These are phyloP conservation scores for Sungouiella blattae DNA, from an alignment of 805 yeast genomes.

Conservation along the genomic window DNA sequence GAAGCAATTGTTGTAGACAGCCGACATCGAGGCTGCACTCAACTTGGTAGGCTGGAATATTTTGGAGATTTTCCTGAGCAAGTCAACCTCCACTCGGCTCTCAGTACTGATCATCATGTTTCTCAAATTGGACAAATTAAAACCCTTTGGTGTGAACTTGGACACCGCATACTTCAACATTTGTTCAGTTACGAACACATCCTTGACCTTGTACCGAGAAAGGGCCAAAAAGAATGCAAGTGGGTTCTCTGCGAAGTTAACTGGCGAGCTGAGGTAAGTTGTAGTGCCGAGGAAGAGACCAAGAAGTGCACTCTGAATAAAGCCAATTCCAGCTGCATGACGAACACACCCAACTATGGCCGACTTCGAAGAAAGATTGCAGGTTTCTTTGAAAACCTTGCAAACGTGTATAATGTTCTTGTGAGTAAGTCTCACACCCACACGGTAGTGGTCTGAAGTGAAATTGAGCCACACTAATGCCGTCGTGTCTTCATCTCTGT, in stretches of 20 bases:
- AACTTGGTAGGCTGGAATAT: conserved; percentile 64
- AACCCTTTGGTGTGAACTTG: conserved; percentile 56
- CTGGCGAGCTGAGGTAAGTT: conserved; percentile 75
- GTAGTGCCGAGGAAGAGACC: conserved; percentile 87
- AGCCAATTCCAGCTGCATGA: conserved; percentile 82
- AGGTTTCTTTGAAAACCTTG: conserved; percentile 87
- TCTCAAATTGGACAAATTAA: conserved; percentile 58
- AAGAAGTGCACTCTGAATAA: conserved; percentile 75
- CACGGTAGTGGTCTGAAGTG: conserved; percentile 67
- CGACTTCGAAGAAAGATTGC: conserved; percentile 68
- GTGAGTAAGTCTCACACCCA: conserved; percentile 58
- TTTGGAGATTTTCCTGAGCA: conserved; percentile 55
- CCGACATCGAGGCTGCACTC: conserved; percentile 65
- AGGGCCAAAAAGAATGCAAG: conserved; percentile 63
- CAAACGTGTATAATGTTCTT: conserved; percentile 70
- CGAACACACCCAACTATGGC: conserved; percentile 85
- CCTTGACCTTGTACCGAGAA: conserved; percentile 77
- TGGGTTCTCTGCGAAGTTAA: conserved; percentile 75
- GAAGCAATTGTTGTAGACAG: conserved; percentile 72
- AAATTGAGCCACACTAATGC: conserved; percentile 67
- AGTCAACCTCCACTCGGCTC: conserved; percentile 64
- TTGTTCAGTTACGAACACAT: conserved; percentile 78
- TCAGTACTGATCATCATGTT: conserved; percentile 83
- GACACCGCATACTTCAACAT: conserved; percentile 75
- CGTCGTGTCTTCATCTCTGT: conserved; percentile 39